A percentile compares a stretch with the other conserved stretches of the same genome.
phyloP scores from a whole-genome alignment of 2,329 filamentous ascomycete species.

The Botrytis tulipae region DNA sequence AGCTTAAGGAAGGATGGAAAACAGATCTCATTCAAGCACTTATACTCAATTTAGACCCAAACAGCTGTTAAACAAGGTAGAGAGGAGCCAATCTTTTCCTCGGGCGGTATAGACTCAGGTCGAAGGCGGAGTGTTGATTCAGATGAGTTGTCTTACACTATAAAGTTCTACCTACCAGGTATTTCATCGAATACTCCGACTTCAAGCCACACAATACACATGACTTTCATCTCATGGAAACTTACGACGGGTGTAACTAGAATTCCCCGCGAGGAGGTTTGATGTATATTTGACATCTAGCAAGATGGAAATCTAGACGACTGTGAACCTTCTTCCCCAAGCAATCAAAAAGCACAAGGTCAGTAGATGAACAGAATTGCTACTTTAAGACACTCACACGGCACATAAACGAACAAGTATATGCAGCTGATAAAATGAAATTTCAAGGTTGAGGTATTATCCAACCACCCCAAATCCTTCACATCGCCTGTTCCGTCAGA shows the following conservation, averaged over 20 bases:
- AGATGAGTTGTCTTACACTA: neutral
- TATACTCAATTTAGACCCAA: neutral
- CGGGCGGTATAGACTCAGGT: neutral
- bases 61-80: neutral
- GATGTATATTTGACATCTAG: neutral
- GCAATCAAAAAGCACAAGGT: neutral
- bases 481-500: neutral
- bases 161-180: too few relatives aligned
- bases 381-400: neutral
- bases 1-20: neutral
- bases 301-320: neutral
- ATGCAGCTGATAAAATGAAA: constrained; percentile 18
- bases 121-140: neutral
- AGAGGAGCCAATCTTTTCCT: neutral
- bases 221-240: neutral
- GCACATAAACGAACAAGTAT: neutral
- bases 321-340: neutral
- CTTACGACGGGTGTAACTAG: neutral
- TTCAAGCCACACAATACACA: neutral
- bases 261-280: neutral
- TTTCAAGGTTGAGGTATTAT: constrained; percentile 18
- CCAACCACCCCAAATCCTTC: constrained; percentile 3
- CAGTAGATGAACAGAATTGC: neutral
- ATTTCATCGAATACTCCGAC: neutral
- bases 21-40: neutral